A percentile compares a stretch with the other conserved stretches of the same genome.
Conservation (phyloP, 164 flowering plant species). For the Annona squamosa region DNA sequence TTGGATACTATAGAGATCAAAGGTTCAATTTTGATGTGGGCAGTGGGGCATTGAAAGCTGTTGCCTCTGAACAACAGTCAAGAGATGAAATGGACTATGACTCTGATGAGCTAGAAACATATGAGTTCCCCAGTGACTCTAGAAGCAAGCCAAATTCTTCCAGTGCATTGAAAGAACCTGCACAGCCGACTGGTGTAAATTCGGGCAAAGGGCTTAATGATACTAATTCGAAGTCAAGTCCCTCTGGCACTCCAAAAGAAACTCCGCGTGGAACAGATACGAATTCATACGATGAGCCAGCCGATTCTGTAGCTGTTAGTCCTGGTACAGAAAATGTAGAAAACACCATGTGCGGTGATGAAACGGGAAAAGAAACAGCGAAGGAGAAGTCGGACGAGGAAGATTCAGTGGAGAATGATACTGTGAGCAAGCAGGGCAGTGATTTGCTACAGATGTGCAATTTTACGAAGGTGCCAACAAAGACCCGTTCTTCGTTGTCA, state of each 20-base stretch:
- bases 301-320: slow-evolving; percentile 20
- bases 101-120: slow-evolving; percentile 24
- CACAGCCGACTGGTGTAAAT: no score
- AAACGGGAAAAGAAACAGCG: slow-evolving; percentile 22
- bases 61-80: slow-evolving; percentile 19
- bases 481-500: slow-evolving; percentile 49
- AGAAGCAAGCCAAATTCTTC: no score
- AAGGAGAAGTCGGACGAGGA: slow-evolving; percentile 17
- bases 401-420: slow-evolving; percentile 22
- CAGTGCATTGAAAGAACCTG: no score
- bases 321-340: slow-evolving; percentile 25
- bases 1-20: slow-evolving; percentile 28
- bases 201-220: slow-evolving; percentile 2
- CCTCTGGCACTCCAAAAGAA: slow-evolving; percentile 28
- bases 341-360: slow-evolving; percentile 19
- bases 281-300: slow-evolving; percentile 28
- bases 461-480: slow-evolving; percentile 58
- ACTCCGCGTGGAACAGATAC: slow-evolving; percentile 17
- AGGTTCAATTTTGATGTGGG: slow-evolving; percentile 19
- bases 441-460: slow-evolving; percentile 41
- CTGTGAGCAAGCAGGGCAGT: slow-evolving; percentile 17
- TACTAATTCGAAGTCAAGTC: slow-evolving; percentile 20
- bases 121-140: slow-evolving; percentile 11
- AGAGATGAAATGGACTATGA: slow-evolving; percentile 25
- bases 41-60: slow-evolving; percentile 21